These are phyloP conservation scores for Seiridium unicorne DNA, from an alignment of 2,329 filamentous ascomycete genomes.

Conservation along the genomic window DNA sequence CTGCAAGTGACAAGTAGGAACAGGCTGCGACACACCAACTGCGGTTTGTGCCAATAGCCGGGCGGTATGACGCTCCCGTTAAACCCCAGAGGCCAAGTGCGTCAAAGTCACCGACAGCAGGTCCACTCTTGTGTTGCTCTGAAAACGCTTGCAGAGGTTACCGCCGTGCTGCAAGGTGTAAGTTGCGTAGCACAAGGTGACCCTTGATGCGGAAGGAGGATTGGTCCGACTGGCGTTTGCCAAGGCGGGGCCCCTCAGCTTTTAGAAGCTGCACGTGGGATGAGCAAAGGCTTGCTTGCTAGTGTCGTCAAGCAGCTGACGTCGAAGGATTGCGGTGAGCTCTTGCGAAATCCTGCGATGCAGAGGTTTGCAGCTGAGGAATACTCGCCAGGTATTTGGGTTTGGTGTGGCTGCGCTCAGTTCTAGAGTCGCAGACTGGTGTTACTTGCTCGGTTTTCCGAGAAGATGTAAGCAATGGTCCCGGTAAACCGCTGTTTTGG, in stretches of 20 bases:
- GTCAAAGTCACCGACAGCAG: not conserved
- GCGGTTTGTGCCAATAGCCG: not conserved
- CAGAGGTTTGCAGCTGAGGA: too few species aligned
- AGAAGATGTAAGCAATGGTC: slow-evolving; percentile 8
- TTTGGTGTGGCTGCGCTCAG: not conserved
- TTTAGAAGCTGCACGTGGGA: slow-evolving; percentile 12
- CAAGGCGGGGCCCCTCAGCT: slow-evolving; percentile 19
- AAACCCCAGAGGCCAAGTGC: not conserved
- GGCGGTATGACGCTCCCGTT: not conserved
- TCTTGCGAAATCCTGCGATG: not conserved
- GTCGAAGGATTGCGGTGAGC: not conserved
- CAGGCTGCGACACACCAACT: not conserved
- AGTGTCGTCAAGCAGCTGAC: too few species aligned
- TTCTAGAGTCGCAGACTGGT: not conserved
- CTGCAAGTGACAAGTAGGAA: not conserved
- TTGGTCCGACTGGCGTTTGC: slow-evolving; percentile 12
- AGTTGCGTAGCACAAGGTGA: slow-evolving; percentile 19
- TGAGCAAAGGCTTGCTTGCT: too few species aligned
- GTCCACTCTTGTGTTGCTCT: slow-evolving; percentile 11
- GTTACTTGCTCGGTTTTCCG: slow-evolving; percentile 10
- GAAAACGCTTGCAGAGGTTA: slow-evolving; percentile 13
- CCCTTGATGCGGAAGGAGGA: slow-evolving; percentile 30
- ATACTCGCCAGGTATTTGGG: not conserved
- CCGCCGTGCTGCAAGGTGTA: slow-evolving; percentile 14
- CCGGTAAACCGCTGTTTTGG: slow-evolving; percentile 11